Base-by-base conservation (phyloP, 192 early-diverging fungal species). In the Entomortierella chlamydospora region DNA sequence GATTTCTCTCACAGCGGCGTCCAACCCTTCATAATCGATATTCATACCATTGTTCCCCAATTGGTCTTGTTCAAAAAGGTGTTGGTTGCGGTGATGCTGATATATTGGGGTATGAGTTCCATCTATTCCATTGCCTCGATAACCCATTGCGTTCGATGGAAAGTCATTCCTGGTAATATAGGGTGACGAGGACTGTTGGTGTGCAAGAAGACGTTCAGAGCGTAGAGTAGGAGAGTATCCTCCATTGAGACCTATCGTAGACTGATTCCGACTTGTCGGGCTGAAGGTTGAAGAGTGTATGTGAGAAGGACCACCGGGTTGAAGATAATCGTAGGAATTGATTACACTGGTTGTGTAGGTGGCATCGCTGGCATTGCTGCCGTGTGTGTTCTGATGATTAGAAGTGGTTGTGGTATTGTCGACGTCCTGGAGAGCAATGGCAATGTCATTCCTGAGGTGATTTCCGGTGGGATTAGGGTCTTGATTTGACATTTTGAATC, bases 1-100 rank as follows among this genome's bases (percentile, higher is more conserved):
- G 31, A 70, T 61, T 11, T 78, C 73, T 5, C 34, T 31, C 2
- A 84, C 15, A 61, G 60, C 64, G 9, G 70, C 65, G 22, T 84
- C 79, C 29, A 84, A 70, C 9, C 73, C 73, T 25, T 71, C 83
- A n/a, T 78, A 84, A 58, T 84, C 83, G 28, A 84, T 68, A 2
- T 49, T 42, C 58, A 68, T 64, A 33, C n/a, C 63, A 49, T 60
- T 34, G 2, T 33, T 26, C 5, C 58, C 58, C 20, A 39, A 55
- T 33, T 68, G 41, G 8, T 68, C 58, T 8, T n/a, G n/a, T n/a
- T 63, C 61, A 13, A 30, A 23, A 12, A 64, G 37, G n/a, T 39
- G 37, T 2, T 61, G 64, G 52, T 70, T 68, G 11, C 15, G 51
- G 23, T 65, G 76, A 25, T 56, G 62, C 30, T 22, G 13, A 30